phyloP scores from a whole-genome alignment of 192 early-diverging fungal species.

The Linnemannia schmuckeri region DNA sequence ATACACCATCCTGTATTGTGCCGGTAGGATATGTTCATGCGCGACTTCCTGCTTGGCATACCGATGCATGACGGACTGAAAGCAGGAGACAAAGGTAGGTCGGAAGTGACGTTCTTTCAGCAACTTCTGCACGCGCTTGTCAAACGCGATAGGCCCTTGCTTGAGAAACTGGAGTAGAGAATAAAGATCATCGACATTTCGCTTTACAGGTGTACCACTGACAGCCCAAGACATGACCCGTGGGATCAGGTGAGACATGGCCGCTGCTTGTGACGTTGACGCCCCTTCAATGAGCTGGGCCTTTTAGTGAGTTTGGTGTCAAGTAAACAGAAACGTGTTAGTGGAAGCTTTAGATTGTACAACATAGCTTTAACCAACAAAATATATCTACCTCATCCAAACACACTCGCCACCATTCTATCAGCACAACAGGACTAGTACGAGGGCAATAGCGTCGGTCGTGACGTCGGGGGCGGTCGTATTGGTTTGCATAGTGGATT shows the following conservation, averaged over 20 bases:
- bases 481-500: constrained; percentile 60
- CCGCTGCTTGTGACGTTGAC: constrained; percentile 57
- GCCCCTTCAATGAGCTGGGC: constrained; percentile 74
- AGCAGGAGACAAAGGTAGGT: constrained; percentile 38
- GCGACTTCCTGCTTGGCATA: constrained; percentile 67
- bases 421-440: constrained; percentile 58
- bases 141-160: constrained; percentile 50
- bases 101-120: constrained; percentile 31
- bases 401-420: constrained; percentile 72
- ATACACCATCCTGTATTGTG: constrained; percentile 62
- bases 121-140: constrained; percentile 23
- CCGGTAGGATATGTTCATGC: constrained; percentile 68
- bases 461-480: constrained; percentile 56
- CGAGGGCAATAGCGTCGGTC: constrained; percentile 55
- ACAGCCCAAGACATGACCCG: constrained; percentile 73
- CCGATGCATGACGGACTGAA: constrained; percentile 64
- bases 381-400: constrained; percentile 66
- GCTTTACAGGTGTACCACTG: constrained; percentile 70
- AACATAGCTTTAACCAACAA: too few relatives aligned
- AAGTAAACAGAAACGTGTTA: neutral
- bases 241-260: constrained; percentile 71
- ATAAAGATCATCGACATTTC: constrained; percentile 62
- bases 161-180: constrained; percentile 68
- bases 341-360: neutral
- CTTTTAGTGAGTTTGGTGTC: constrained; percentile 8